Evolutionary conservation across 1,284 basidiomycete species (phyloP).

Genomic region (Serendipita sp.): DNA sequence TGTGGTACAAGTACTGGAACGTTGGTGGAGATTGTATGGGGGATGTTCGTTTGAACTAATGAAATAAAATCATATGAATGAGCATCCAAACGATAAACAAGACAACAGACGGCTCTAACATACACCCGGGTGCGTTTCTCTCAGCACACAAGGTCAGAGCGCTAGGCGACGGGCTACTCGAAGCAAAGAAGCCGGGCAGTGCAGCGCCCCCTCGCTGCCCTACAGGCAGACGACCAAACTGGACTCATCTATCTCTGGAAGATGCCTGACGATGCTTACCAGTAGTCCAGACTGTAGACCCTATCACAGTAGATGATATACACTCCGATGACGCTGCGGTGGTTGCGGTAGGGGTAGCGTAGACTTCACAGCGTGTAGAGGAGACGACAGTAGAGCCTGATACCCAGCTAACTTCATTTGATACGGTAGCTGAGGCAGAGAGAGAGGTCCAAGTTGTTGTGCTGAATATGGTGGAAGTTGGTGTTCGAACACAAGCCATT

Average conservation of each 20-base stretch:
- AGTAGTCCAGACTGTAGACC: background rate
- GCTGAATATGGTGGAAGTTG: background rate
- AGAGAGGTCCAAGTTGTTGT: background rate
- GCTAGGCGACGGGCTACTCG: background rate
- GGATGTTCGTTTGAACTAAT: background rate
- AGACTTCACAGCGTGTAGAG: background rate
- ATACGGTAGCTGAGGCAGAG: background rate
- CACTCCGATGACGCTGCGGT: background rate
- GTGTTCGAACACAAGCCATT: background rate
- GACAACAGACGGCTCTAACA: background rate
- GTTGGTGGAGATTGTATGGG: background rate
- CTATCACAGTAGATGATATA: background rate
- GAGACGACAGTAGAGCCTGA: background rate
- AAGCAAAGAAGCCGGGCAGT: background rate
- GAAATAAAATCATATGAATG: background rate
- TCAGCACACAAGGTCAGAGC: background rate
- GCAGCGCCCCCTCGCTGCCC: background rate
- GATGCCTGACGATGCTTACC: background rate
- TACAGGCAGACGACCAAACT: background rate
- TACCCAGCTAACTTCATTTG: background rate
- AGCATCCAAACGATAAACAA: background rate
- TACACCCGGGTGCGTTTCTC: background rate
- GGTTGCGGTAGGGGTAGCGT: background rate
- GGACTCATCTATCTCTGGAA: background rate
- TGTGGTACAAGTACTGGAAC: slow-evolving; percentile 1